Base-by-base conservation (phyloP, 2,329 filamentous ascomycete species). In the Trichoderma citrinoviride region DNA sequence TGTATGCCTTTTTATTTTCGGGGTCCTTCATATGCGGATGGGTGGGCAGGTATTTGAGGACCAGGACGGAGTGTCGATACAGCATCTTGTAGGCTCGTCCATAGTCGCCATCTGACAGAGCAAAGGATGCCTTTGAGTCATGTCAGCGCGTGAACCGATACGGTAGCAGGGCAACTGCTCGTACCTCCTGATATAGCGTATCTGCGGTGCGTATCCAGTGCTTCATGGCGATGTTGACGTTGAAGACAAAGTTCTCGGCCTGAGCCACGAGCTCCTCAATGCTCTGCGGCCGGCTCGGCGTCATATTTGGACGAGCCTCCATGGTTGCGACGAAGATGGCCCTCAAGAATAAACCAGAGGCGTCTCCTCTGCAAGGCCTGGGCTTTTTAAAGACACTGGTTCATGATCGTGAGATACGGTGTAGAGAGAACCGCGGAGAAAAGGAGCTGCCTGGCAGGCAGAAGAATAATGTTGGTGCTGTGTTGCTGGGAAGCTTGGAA, bases 21-120 rank as follows among this genome's bases (percentile, higher is more conserved):
- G 86, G 83, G 7, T 87, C 83, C 70, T 85, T 89, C 52, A 86
- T 86, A 64, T 95, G 87, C 1, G 94, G 93, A 71, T 98, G 95
- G 1, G 80, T 83, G 0, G 86, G 83, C 8, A 99, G 82, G 61
- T 90, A 84, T 7, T 92, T 85, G 29, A 97, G 80, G 25, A 97
- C 86, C n/a, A 99, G 87, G 61, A 89, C 84, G 10, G 92, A 92
- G 78, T 96, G 93, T 70, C 95, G 88, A 74, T 95, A 92, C n/a
- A 96, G 85, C 66, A 98, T 87, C 62, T 97, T 85, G 76, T 96
- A 99, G 5, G 94, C 91, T 73, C 95, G 90, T 71, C 93, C 87
- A 68, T 92, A 87, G 77, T 97, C 93, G 72, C 90, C 89, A 77
- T 98, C 94, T 47, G 85, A 85, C 72, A 95, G 85, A 74, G 97